Conservation (phyloP, 2,329 filamentous ascomycete species). For the Tolypocladium album region DNA sequence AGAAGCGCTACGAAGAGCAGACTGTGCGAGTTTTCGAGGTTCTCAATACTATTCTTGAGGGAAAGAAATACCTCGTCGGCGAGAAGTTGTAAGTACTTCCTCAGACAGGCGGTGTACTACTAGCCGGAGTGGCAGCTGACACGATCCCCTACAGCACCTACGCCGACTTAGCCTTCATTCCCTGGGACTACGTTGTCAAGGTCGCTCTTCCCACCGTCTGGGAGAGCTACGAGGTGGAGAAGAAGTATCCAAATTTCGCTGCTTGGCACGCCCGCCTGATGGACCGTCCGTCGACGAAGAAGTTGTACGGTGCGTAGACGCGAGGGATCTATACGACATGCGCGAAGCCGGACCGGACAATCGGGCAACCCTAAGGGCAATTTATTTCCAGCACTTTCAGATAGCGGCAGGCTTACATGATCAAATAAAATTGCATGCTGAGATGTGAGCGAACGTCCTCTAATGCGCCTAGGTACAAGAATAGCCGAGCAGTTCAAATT, state of each 20-base stretch:
- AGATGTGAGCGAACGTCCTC: not conserved
- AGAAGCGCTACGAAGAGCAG: conserved; percentile 19
- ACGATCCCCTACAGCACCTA: conserved; percentile 15
- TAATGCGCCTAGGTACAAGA: not conserved
- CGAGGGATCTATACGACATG: not conserved
- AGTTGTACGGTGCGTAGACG: conserved; percentile 10
- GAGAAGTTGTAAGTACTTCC: conserved; percentile 17
- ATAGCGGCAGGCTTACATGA: not conserved
- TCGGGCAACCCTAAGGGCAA: too few species aligned
- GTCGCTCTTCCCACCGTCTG: conserved; percentile 8
- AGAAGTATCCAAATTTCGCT: conserved; percentile 21
- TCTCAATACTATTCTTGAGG: conserved; percentile 20
- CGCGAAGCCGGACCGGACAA: not conserved
- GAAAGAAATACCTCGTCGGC: conserved; percentile 23
- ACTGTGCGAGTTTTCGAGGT: conserved; percentile 17
- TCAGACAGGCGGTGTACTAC: too few species aligned
- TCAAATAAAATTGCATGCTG: not conserved
- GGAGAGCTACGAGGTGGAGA: conserved; percentile 15
- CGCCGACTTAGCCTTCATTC: conserved; percentile 21
- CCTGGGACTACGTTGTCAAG: conserved; percentile 14
- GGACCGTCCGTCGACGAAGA: conserved; percentile 18
- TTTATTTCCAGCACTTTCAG: not conserved
- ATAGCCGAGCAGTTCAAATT: not conserved
- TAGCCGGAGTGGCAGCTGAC: not conserved
- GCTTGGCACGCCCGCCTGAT: conserved; percentile 22